Conservation (phyloP, 768 basidiomycete species). For the Xerocomellus chrysenteron region DNA sequence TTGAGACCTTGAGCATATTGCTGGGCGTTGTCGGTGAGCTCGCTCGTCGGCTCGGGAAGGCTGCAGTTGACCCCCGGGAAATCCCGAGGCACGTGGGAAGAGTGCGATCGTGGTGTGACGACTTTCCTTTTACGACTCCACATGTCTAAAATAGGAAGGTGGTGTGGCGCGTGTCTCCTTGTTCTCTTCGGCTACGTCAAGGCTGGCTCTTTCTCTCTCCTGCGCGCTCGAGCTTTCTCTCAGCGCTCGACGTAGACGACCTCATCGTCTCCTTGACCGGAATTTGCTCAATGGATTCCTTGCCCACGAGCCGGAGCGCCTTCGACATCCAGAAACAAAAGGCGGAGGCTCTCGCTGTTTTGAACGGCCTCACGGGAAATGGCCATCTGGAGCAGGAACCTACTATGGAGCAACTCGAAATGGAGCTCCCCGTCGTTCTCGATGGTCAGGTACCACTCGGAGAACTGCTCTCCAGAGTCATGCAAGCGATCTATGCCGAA, state of each 20-base stretch:
- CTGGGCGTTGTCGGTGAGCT: slow-evolving; percentile 7
- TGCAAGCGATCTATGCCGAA: slow-evolving; percentile 80
- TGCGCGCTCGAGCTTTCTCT: not conserved
- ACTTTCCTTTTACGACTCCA: slow-evolving; percentile 4
- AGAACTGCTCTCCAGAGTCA: slow-evolving; percentile 72
- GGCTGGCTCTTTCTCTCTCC: not conserved
- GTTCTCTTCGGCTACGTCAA: slow-evolving; percentile 11
- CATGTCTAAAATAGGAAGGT: slow-evolving; percentile 11
- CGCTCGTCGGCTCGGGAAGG: not conserved
- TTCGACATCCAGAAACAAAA: slow-evolving; percentile 32
- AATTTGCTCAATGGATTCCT: slow-evolving; percentile 14
- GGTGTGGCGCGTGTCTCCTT: slow-evolving; percentile 14
- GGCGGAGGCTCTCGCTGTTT: slow-evolving; percentile 27
- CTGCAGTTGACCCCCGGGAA: slow-evolving; percentile 11
- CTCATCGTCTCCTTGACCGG: not conserved
- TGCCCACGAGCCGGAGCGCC: slow-evolving; percentile 2
- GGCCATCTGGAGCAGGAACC: slow-evolving; percentile 39
- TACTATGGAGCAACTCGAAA: slow-evolving; percentile 58
- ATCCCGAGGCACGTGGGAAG: slow-evolving; percentile 18
- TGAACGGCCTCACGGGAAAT: slow-evolving; percentile 32
- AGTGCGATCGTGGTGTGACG: not conserved
- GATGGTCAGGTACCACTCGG: slow-evolving; percentile 75
- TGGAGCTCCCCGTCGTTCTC: slow-evolving; percentile 68
- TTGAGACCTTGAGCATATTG: slow-evolving; percentile 29
- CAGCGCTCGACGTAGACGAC: slow-evolving; percentile 2